Evolutionary conservation across 2,329 filamentous ascomycete species (phyloP), one percentile per base, ranked within the genome.

Genomic region (Lachnellula arida): DNA sequence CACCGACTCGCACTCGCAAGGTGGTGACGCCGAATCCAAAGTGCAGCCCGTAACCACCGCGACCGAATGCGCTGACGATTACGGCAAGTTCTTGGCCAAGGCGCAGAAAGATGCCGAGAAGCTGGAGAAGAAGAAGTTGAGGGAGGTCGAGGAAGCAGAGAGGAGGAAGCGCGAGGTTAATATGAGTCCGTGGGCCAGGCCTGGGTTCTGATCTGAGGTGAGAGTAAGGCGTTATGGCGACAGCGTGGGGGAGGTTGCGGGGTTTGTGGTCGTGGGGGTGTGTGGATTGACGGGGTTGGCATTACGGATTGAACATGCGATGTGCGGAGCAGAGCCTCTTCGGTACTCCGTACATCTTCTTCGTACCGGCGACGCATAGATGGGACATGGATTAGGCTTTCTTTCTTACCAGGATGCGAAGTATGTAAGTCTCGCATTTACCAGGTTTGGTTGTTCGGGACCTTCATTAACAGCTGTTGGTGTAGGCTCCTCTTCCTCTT

Each of bases 141-240:
- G 70, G 52, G 61, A 72, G 46, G 71, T 73, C 56, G 71, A 72
- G 58, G 69, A 68, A n/a, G 62, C 72, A 35, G 63, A 62, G 34
- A 73, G 72, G 62, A 74, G 72, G 51, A 72, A 74, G 37, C 73
- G 76, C 51, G 71, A 74, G 57, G 74, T 73, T 54, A 78, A 75
- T 63, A 74, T 75, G 52, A 73, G 62, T 53, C 62, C 62, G 2
- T 64, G 59, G 60, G 60, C 57, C 4, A 53, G 57, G 32, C 34
- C 19, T 11, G 46, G 25, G 32, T 49, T 42, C 70, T 42, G 39
- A 44, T n/a, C 11, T 44, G 40, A 44, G 42, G 42, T 11, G 42
- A 44, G 7, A 25, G n/a, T 15, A 19, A 25, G 42, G 42, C 42
- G 22, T 44, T 44, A 44, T 44, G 42, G 42, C 42, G 42, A 44